Conservation (phyloP, 1,139 yeast species). For the Pichia sp. region DNA sequence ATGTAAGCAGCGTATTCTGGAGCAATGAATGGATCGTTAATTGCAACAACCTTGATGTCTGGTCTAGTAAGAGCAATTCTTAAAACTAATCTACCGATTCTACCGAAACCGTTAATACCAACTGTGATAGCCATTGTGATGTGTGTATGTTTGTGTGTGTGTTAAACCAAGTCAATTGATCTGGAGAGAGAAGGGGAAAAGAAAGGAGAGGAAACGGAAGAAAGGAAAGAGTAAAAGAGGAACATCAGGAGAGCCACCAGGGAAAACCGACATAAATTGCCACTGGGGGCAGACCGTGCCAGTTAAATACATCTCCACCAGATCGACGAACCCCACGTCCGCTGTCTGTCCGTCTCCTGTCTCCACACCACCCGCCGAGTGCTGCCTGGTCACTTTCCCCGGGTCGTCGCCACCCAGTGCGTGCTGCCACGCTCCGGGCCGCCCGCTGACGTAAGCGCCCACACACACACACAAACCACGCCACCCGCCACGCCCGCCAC, state of each 20-base stretch:
- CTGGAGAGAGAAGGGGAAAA: not conserved
- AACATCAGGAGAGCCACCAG: not conserved
- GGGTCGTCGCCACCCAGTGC: conserved; percentile 2
- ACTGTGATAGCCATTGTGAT: conserved; percentile 47
- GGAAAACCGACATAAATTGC: not conserved
- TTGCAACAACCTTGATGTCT: conserved; percentile 72
- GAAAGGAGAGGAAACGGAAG: not conserved
- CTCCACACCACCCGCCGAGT: too few species aligned
- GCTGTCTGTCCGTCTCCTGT: too few species aligned
- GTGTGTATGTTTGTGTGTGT: conserved; percentile 11
- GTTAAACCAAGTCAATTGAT: conserved; percentile 8
- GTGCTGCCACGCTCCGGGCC: too few species aligned
- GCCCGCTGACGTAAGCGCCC: conserved; percentile 3
- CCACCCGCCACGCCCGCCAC: too few species aligned
- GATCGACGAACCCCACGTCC: too few species aligned
- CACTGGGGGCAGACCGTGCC: too few species aligned
- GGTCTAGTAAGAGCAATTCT: conserved; percentile 73
- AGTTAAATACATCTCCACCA: too few species aligned
- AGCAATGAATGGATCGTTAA: conserved; percentile 84
- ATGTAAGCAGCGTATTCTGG: conserved; percentile 84
- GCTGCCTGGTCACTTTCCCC: not conserved
- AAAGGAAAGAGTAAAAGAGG: not conserved
- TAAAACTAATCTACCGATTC: conserved; percentile 80
- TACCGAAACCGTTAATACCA: conserved; percentile 91
- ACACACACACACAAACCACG: too few species aligned